A percentile compares a stretch with the other conserved stretches of the same genome.
Conservation (phyloP, 495 filamentous ascomycete species). For the Lichenothelia convexa region DNA sequence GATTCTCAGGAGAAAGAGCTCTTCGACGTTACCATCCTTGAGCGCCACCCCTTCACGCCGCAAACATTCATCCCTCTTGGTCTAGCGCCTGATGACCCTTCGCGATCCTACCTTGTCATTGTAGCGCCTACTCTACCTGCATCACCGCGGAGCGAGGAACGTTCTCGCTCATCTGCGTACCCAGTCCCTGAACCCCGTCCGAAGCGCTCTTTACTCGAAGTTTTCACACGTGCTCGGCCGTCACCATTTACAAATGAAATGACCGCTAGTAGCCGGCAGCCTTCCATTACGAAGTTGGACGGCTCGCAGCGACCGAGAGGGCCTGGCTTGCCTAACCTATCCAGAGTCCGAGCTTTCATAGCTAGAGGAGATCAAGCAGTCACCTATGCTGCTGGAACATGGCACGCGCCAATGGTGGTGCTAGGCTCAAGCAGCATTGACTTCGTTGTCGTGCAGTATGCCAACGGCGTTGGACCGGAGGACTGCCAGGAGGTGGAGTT, state of each 20-base stretch:
- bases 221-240: slow-evolving; percentile 19
- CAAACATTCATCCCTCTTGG: slow-evolving; percentile 82
- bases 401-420: slow-evolving; percentile 96
- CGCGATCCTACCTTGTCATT: slow-evolving; percentile 58
- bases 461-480: slow-evolving; percentile 66
- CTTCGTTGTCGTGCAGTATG: slow-evolving; percentile 80
- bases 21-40: slow-evolving; percentile 60
- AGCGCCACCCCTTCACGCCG: slow-evolving; percentile 83
- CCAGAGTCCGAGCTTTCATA: slow-evolving; percentile 54
- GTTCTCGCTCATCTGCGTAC: slow-evolving; percentile 21
- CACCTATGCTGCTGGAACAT: slow-evolving; percentile 79
- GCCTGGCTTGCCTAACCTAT: slow-evolving; percentile 56
- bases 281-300: background rate
- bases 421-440: slow-evolving; percentile 48
- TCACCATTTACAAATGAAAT: slow-evolving; percentile 23
- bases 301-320: slow-evolving; percentile 21
- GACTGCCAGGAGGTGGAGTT: slow-evolving; percentile 76
- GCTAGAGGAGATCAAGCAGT: slow-evolving; percentile 69
- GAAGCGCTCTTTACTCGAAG: slow-evolving; percentile 16
- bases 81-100: slow-evolving; percentile 20
- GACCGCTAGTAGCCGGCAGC: slow-evolving; percentile 10
- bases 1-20: slow-evolving; percentile 18
- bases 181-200: slow-evolving; percentile 19
- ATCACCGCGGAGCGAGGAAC: slow-evolving; percentile 4
- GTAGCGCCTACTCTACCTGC: slow-evolving; percentile 52